phyloP scores from a whole-genome alignment of 2,329 filamentous ascomycete genomes.

The Phaeosphaeriaceae sp. region DNA sequence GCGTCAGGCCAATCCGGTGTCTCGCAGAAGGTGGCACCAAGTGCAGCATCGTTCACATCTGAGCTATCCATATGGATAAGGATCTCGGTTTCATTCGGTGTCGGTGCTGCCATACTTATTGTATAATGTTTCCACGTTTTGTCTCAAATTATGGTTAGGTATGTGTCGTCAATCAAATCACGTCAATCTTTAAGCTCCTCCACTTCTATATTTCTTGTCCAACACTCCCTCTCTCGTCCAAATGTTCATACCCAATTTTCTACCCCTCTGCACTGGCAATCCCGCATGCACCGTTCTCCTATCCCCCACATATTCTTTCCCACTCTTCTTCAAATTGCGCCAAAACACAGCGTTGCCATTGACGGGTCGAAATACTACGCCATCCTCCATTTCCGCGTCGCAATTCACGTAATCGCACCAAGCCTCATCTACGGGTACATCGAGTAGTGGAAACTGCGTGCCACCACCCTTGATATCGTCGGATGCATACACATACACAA shows the following conservation, averaged over 20 bases:
- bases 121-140: constrained; percentile 28
- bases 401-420: constrained; percentile 66
- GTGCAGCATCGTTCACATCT: constrained; percentile 39
- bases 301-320: constrained; percentile 60
- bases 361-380: constrained; percentile 62
- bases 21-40: constrained; percentile 48
- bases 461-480: constrained; percentile 59
- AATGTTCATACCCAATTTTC: constrained; percentile 54
- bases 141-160: too few species aligned
- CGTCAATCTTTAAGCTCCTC: constrained; percentile 5
- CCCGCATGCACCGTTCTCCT: constrained; percentile 58
- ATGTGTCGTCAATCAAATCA: not conserved
- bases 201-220: constrained; percentile 25
- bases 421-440: constrained; percentile 49
- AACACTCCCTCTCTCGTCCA: constrained; percentile 29
- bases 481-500: constrained; percentile 61
- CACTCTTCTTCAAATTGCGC: constrained; percentile 62
- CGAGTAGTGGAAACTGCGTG: constrained; percentile 63
- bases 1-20: constrained; percentile 35
- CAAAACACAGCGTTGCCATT: constrained; percentile 65
- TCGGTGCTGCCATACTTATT: constrained; percentile 49
- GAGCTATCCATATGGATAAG: constrained; percentile 39
- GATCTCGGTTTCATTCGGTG: constrained; percentile 31
- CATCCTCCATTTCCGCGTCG: constrained; percentile 46
- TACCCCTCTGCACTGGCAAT: constrained; percentile 60